These are phyloP conservation scores for Gynochthodes officinalis DNA, from an alignment of 257 asterid species.

Conservation along the genomic window DNA sequence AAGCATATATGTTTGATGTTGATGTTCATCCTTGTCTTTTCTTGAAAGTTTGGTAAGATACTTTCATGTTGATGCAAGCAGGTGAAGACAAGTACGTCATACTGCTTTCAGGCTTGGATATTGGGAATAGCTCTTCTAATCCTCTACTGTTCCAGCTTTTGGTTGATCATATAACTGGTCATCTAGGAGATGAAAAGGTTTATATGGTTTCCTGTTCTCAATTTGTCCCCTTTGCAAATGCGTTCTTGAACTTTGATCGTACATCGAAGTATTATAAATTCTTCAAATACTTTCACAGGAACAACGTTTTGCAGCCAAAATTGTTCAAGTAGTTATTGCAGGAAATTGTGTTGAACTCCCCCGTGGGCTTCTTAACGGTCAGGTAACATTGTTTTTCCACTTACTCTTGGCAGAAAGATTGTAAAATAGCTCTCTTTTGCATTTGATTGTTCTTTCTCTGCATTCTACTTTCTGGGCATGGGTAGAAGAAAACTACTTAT, in stretches of 20 bases:
- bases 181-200: slow-evolving; percentile 94
- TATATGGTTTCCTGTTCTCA: slow-evolving; percentile 17
- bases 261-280: slow-evolving; percentile 17
- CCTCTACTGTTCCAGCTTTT: slow-evolving; percentile 92
- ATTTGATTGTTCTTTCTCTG: background rate
- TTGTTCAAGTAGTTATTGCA: slow-evolving; percentile 86
- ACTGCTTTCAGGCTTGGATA: slow-evolving; percentile 79
- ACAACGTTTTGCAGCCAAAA: slow-evolving; percentile 79
- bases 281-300: slow-evolving; percentile 49
- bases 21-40: background rate
- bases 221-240: slow-evolving; percentile 3
- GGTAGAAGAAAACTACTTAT: slow-evolving; percentile 2
- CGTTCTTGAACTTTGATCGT: slow-evolving; percentile 18
- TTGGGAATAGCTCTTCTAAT: slow-evolving; percentile 73
- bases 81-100: slow-evolving; percentile 90
- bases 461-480: background rate
- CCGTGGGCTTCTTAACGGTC: slow-evolving; percentile 77
- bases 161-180: slow-evolving; percentile 95
- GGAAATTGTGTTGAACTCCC: slow-evolving; percentile 85
- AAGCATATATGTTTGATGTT: background rate
- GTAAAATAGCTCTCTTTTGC: background rate
- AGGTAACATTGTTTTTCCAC: slow-evolving; percentile 47
- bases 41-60: background rate
- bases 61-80: slow-evolving; percentile 33
- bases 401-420: background rate